Evolutionary conservation across 2,329 filamentous ascomycete genomes (phyloP).

Genomic region (Epichloe baconii): DNA sequence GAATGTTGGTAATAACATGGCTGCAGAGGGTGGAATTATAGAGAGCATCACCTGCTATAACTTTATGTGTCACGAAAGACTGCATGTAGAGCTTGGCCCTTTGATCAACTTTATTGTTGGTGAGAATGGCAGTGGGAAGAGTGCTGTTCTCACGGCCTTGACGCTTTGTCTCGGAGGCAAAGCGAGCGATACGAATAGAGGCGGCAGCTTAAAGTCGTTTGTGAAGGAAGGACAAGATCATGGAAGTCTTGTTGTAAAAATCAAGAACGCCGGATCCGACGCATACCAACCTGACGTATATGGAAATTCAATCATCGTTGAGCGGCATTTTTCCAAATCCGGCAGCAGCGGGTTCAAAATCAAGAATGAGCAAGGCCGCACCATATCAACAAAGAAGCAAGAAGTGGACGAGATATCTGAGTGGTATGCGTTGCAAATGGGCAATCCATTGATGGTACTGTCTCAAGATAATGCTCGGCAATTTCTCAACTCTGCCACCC

Average conservation of each 20-base stretch:
- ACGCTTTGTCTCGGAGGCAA: conserved; percentile 93
- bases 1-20: conserved; percentile 51
- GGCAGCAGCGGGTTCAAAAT: conserved; percentile 77
- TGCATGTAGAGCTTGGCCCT: conserved; percentile 77
- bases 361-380: conserved; percentile 55
- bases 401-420: conserved; percentile 91
- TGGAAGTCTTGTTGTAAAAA: conserved; percentile 63
- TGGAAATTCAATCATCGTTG: conserved; percentile 76
- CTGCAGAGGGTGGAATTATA: conserved; percentile 75
- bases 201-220: conserved; percentile 75
- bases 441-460: conserved; percentile 91
- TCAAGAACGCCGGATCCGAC: conserved; percentile 80
- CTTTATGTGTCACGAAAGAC: conserved; percentile 87
- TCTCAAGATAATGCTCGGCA: conserved; percentile 92
- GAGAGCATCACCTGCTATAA: conserved; percentile 79
- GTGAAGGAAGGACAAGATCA: conserved; percentile 80
- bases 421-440: conserved; percentile 84
- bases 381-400: conserved; percentile 69
- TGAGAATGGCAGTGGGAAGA: conserved; percentile 96
- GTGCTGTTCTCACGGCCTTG: conserved; percentile 83
- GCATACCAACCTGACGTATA: conserved; percentile 76
- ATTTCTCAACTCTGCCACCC: conserved; percentile 75
- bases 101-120: conserved; percentile 97
- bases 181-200: conserved; percentile 83
- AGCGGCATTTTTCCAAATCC: conserved; percentile 68